phyloP scores from a whole-genome alignment of 2,329 filamentous ascomycete species.

The Xylariaceae sp. region DNA sequence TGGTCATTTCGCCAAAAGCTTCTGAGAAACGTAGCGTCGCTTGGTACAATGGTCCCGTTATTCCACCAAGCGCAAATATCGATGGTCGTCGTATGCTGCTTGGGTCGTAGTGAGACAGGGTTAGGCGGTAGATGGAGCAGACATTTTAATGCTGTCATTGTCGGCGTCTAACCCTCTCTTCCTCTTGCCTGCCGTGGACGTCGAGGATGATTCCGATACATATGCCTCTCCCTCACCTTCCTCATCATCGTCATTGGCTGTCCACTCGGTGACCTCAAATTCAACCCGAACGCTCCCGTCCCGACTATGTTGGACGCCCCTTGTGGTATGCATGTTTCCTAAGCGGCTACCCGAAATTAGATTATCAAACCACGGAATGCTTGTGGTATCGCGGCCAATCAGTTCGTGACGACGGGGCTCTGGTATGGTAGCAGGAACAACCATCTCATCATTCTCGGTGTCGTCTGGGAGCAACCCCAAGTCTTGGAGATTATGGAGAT shows the following conservation, averaged over 20 bases:
- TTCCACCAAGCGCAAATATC: neutral
- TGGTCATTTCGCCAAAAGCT: neutral
- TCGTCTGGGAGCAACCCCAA: conserved; percentile 71
- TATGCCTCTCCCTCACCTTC: conserved; percentile 42
- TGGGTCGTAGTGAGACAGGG: neutral
- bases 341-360: conserved; percentile 79
- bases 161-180: conserved; percentile 56
- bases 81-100: neutral
- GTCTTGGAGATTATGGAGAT: conserved; percentile 75
- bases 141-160: conserved; percentile 20
- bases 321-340: conserved; percentile 69
- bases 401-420: conserved; percentile 43
- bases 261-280: conserved; percentile 85
- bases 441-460: conserved; percentile 37
- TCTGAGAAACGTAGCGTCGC: neutral
- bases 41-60: neutral
- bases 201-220: conserved; percentile 46
- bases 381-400: conserved; percentile 66
- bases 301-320: conserved; percentile 58
- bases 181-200: conserved; percentile 56
- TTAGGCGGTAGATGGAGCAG: conserved; percentile 9
- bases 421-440: conserved; percentile 38
- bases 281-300: conserved; percentile 73
- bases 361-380: conserved; percentile 85
- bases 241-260: conserved; percentile 50